Conservation (phyloP, 768 basidiomycete species). For the Grammothele lineata region DNA sequence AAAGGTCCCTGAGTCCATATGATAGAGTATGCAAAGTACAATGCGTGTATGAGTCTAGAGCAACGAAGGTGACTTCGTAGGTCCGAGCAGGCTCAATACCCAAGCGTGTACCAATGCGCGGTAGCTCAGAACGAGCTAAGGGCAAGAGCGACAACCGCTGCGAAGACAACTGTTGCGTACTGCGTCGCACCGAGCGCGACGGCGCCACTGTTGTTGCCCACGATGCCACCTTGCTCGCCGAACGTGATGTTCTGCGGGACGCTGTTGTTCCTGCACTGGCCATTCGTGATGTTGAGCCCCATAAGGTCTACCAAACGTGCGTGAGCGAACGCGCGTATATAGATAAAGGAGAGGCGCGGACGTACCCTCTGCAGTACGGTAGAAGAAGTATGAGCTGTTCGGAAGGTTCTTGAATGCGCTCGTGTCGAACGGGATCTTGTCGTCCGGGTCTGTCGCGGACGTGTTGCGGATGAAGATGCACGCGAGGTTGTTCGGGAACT, state of each 20-base stretch:
- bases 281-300: conserved; percentile 17
- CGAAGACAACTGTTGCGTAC: conserved; percentile 4
- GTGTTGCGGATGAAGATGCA: conserved; percentile 33
- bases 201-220: conserved; percentile 9
- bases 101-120: background rate
- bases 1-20: too few relatives aligned
- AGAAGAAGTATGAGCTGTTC: conserved; percentile 27
- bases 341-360: background rate
- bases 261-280: conserved; percentile 19
- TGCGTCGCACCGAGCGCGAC: conserved; percentile 2
- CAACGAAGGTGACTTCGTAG: too few relatives aligned
- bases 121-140: conserved; percentile 1
- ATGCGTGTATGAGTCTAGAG: too few relatives aligned
- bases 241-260: conserved; percentile 22
- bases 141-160: conserved; percentile 1
- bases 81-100: too few relatives aligned
- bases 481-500: conserved; percentile 22
- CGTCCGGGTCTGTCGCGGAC: conserved; percentile 27
- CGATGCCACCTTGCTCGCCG: conserved; percentile 22
- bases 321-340: background rate
- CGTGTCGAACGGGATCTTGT: conserved; percentile 31
- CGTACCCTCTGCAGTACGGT: conserved; percentile 21
- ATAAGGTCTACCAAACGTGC: conserved; percentile 9
- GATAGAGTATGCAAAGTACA: too few relatives aligned
- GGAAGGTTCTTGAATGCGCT: conserved; percentile 27